Evolutionary conservation across 2,329 filamentous ascomycete genomes (phyloP).

Genomic region (Chrysoporthe puriensis): DNA sequence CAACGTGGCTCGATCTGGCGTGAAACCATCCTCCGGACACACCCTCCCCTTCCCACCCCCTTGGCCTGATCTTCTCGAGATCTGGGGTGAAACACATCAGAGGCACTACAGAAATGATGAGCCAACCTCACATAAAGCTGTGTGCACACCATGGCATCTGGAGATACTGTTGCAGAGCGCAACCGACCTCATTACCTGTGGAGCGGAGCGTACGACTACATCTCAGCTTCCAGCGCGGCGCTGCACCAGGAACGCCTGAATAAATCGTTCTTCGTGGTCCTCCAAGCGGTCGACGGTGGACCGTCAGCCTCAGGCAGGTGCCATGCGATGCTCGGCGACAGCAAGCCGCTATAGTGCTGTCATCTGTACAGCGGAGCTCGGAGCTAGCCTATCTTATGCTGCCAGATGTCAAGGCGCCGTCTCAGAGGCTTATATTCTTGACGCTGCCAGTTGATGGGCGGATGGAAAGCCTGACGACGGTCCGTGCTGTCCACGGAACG

Average conservation of each 20-base stretch:
- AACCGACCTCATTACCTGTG: not conserved
- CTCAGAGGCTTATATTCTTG: too few relatives aligned
- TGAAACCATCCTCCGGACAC: not conserved
- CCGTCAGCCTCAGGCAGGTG: not conserved
- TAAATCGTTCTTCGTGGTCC: not conserved
- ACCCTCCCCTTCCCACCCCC: not conserved
- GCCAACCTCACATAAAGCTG: not conserved
- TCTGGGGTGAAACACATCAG: not conserved
- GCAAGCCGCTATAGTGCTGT: not conserved
- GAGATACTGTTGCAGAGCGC: not conserved
- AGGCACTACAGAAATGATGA: not conserved
- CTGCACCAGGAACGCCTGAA: not conserved
- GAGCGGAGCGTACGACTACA: not conserved
- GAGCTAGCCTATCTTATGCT: too few relatives aligned
- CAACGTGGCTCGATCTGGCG: constrained; percentile 6
- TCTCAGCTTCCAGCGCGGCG: not conserved
- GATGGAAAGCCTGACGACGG: too few relatives aligned
- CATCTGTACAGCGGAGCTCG: too few relatives aligned
- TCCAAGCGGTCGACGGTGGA: not conserved
- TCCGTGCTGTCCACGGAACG: not conserved
- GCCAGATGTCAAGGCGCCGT: too few relatives aligned
- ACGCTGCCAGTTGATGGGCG: too few relatives aligned
- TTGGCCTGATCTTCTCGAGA: not conserved
- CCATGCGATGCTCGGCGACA: not conserved
- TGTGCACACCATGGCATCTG: not conserved